phyloP scores from a whole-genome alignment of 768 basidiomycete species.

The Lactarius sanguifluus region DNA sequence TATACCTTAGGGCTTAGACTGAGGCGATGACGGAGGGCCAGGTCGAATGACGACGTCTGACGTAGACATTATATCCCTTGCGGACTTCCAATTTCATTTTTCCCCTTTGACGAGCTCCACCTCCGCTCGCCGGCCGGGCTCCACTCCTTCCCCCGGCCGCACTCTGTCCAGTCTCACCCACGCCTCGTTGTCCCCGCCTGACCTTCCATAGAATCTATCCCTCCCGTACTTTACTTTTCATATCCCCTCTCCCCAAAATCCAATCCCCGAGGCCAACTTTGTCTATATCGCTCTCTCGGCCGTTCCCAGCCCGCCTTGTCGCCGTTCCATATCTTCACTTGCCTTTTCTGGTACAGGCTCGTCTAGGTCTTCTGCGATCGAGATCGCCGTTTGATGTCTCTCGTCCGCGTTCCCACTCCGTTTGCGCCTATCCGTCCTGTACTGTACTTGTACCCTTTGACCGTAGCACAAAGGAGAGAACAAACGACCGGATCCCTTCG shows the following conservation, averaged over 20 bases:
- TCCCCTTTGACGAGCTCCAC: conserved; percentile 24
- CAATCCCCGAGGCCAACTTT: conserved; percentile 7
- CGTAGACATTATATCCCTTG: conserved; percentile 45
- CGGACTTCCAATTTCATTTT: conserved; percentile 40
- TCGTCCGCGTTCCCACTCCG: conserved; percentile 6
- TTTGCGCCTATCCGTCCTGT: not conserved
- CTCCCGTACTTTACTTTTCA: conserved; percentile 20
- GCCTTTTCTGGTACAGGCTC: conserved; percentile 18
- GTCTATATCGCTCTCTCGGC: conserved; percentile 21
- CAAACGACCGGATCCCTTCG: not conserved
- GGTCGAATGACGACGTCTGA: conserved; percentile 44
- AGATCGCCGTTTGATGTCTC: conserved; percentile 27
- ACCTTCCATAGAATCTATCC: conserved; percentile 28
- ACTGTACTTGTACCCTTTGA: conserved; percentile 9
- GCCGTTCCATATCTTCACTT: conserved; percentile 23
- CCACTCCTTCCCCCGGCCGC: conserved; percentile 25
- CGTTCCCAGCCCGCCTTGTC: conserved; percentile 24
- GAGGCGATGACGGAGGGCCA: conserved; percentile 32
- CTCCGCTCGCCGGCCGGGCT: conserved; percentile 26
- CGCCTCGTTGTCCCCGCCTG: conserved; percentile 29
- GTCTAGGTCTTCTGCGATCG: conserved; percentile 28
- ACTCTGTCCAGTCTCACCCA: conserved; percentile 12
- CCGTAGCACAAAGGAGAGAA: not conserved
- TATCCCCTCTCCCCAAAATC: conserved; percentile 17
- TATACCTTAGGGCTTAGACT: conserved; percentile 2